Percentiles rank a stretch among this genome's conserved stretches.
Evolutionary conservation across 176 grass and related monocot genomes (phyloP).

Genomic region (Aegilops tauschii): DNA sequence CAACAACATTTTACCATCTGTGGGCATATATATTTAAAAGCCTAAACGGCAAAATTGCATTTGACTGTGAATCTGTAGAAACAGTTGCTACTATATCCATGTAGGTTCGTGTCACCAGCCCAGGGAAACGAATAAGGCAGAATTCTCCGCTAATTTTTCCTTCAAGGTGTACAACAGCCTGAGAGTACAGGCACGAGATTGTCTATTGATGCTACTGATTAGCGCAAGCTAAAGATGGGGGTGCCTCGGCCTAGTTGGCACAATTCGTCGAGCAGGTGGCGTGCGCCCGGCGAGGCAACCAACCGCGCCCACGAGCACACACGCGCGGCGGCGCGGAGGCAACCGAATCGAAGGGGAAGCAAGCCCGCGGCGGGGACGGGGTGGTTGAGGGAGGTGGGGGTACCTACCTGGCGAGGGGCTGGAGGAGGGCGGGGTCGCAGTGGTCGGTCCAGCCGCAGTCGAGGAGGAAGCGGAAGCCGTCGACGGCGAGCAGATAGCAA

Average conservation of each 20-base stretch:
- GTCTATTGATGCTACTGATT: neutral
- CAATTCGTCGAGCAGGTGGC: constrained; percentile 10
- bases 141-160: neutral
- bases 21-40: neutral
- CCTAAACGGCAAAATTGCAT: neutral
- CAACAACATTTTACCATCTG: neutral
- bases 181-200: neutral
- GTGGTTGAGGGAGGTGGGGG: neutral
- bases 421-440: constrained; percentile 76
- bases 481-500: constrained; percentile 77
- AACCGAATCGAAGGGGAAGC: neutral
- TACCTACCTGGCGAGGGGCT: constrained; percentile 67
- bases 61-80: neutral
- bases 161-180: neutral
- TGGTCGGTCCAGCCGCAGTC: constrained; percentile 98
- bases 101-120: neutral
- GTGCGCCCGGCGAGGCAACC: neutral
- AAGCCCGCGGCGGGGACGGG: neutral
- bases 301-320: neutral
- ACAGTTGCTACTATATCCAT: neutral
- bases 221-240: neutral
- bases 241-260: neutral
- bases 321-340: neutral
- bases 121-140: neutral
- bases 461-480: constrained; percentile 92